Evolutionary conservation across 2,329 filamentous ascomycete species (phyloP), one percentile per base, ranked within the genome.

Genomic region (Paramyrothecium sp.): DNA sequence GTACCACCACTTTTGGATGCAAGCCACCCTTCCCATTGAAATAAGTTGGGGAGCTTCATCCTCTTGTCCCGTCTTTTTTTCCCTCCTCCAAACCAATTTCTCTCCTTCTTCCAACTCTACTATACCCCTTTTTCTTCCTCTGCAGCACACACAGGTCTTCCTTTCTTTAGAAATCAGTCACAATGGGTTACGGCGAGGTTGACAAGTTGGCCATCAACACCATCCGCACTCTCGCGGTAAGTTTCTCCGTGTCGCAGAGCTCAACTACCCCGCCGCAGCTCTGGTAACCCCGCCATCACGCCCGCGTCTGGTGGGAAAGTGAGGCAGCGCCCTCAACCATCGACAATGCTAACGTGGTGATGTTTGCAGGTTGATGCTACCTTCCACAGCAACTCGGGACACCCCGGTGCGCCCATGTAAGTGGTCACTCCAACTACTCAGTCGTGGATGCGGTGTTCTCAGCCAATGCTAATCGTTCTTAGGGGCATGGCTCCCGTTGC

Each of bases 141-240:
- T 34, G 23, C 52, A 52, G 44, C 58, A 51, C 57, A 57, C 54
- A 55, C 54, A 61, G 55, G 67, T 46, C 63, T 63, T 61, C 61
- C 65, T 44, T 44, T 12, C n/a, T 44, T 44, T 63, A 58, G 69
- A 67, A 69, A 71, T 51, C 63, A 73, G 78, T 74, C 77, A 87
- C 73, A 77, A 98, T 98, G 94, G 88, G 88, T 77, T 97, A 90
- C 86, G 84, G 85, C 76, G 90, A 98, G 72, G 78, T 88, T 73
- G 95, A 99, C 78, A 82, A 89, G 84, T 86, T 92, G 80, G 90
- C 92, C 74, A 92, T 99, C 82, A 98, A 98, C 89, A 97, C 94
- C 78, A 98, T 99, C 83, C 91, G 95, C 77, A 80, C 92, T 74
- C 87, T 99, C 70, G 93, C 95, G 76, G 95, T 98, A 89, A 78